These are phyloP conservation scores for Phialophora verrucosa DNA, from an alignment of 2,329 filamentous ascomycete species.

Conservation along the genomic window DNA sequence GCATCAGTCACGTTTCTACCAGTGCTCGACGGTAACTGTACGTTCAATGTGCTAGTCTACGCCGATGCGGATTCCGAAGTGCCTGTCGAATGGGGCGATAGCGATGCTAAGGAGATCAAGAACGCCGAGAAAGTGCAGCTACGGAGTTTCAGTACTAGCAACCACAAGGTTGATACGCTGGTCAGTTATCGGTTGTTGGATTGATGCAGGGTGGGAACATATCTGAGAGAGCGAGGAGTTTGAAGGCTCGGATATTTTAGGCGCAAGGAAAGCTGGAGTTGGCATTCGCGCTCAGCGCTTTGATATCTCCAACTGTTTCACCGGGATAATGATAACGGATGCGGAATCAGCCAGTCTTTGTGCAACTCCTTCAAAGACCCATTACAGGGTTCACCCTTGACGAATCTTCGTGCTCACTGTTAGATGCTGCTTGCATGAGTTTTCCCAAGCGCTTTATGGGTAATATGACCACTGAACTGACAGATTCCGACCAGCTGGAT, in stretches of 20 bases:
- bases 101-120: slow-evolving; percentile 94
- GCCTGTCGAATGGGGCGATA: slow-evolving; percentile 97
- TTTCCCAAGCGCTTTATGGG: neutral
- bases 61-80: slow-evolving; percentile 96
- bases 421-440: neutral
- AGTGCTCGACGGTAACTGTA: slow-evolving; percentile 91
- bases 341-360: neutral
- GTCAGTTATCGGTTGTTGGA: slow-evolving; percentile 78
- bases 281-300: neutral
- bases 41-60: slow-evolving; percentile 98
- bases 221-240: slow-evolving; percentile 23
- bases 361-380: neutral
- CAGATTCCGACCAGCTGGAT: neutral
- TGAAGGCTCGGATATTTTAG: neutral
- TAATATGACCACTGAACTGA: neutral
- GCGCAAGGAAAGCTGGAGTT: neutral
- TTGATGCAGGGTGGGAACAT: slow-evolving; percentile 36
- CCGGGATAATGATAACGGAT: neutral
- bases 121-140: slow-evolving; percentile 95
- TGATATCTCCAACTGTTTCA: neutral
- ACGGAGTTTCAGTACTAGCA: slow-evolving; percentile 93
- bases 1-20: slow-evolving; percentile 96
- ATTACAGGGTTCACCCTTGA: neutral
- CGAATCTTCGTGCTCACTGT: neutral
- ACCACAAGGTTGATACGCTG: slow-evolving; percentile 89